A percentile compares a stretch with the other conserved stretches of the same genome.
Evolutionary conservation across 768 basidiomycete genomes (phyloP).

Genomic region (Leccinum olivaceopallidum): DNA sequence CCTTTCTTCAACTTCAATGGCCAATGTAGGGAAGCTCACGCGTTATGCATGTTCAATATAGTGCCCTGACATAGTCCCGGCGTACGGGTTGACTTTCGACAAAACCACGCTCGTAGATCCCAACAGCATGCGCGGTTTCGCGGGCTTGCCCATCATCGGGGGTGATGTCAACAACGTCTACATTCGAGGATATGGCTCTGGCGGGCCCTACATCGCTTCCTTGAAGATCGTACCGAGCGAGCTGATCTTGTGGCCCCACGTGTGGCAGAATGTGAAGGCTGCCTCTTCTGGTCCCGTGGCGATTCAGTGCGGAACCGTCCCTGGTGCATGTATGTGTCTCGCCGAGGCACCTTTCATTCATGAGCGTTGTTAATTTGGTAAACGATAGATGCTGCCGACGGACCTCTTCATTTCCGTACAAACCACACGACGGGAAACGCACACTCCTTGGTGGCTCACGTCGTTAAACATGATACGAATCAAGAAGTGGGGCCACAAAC

Average conservation of each 20-base stretch:
- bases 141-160: neutral
- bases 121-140: neutral
- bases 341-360: neutral
- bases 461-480: neutral
- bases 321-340: neutral
- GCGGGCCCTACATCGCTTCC: neutral
- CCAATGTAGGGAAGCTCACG: neutral
- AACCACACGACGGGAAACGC: constrained; percentile 1
- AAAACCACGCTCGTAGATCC: neutral
- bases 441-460: constrained; percentile 11
- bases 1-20: neutral
- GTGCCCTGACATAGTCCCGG: neutral
- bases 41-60: neutral
- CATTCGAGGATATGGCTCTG: neutral
- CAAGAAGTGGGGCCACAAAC: neutral
- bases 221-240: neutral
- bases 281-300: neutral
- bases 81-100: neutral
- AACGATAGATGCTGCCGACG: constrained; percentile 1
- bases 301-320: neutral
- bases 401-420: constrained; percentile 9
- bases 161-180: neutral
- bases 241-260: neutral
- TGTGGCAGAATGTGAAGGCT: neutral
- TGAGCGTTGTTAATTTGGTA: neutral